Evolutionary conservation across 768 basidiomycete genomes (phyloP).

Genomic region (Mycena belliarum): DNA sequence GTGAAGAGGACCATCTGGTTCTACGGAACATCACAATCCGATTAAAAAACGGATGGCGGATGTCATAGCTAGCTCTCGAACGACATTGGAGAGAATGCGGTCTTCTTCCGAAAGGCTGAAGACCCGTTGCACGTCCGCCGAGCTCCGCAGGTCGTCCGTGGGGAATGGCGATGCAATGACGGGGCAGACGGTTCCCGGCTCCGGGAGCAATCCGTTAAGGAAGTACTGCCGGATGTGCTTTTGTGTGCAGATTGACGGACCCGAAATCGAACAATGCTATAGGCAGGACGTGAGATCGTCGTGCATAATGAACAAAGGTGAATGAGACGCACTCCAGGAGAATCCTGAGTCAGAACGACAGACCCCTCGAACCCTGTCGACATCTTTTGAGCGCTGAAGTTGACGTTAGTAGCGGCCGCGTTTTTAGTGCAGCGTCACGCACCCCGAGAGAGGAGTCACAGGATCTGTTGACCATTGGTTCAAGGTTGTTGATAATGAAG

Average conservation of each 20-base stretch:
- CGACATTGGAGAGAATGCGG: background rate
- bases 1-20: too few species aligned
- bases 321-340: slow-evolving; percentile 8
- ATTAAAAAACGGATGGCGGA: background rate
- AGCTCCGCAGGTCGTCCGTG: background rate
- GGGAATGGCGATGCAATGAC: slow-evolving; percentile 1
- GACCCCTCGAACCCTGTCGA: slow-evolving; percentile 22
- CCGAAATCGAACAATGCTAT: slow-evolving; percentile 22
- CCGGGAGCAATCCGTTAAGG: slow-evolving; percentile 20
- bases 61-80: background rate
- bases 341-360: slow-evolving; percentile 24
- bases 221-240: slow-evolving; percentile 21
- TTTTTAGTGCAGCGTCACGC: background rate
- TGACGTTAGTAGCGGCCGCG: background rate
- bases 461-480: slow-evolving; percentile 17
- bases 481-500: background rate
- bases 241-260: slow-evolving; percentile 18
- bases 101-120: background rate
- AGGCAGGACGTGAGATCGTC: slow-evolving; percentile 18
- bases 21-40: background rate
- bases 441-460: slow-evolving; percentile 20
- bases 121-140: background rate
- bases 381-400: slow-evolving; percentile 23
- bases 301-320: background rate
- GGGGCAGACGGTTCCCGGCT: slow-evolving; percentile 17